Evolutionary conservation across 768 basidiomycete genomes (phyloP), one percentile per base, ranked within the genome.

Genomic region (Suillus paluster): DNA sequence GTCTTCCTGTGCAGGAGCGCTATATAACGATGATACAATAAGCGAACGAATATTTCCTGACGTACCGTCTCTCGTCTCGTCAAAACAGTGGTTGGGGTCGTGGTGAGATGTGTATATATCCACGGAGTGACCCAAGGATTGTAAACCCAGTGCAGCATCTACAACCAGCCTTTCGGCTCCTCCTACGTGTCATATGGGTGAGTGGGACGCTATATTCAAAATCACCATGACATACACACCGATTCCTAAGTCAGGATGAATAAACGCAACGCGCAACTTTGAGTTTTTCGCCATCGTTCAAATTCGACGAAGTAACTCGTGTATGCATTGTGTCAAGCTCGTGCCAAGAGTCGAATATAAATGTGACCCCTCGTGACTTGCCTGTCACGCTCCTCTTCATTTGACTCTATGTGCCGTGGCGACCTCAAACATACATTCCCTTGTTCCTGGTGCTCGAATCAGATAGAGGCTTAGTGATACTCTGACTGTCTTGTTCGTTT

Each of bases 121-220:
- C 19, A 99, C 91, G 0, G 81, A 77, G 70, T 99, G 95, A 0
- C 96, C 97, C 6, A 88, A 81, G 10, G 83, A 78, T 73, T 98
- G 92, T 14, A 99, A 78, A 9, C 95, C 92, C 0, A 97, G 81
- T 2, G 97, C 95, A 27, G 96, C 94, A 73, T 99, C 97, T 23
- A 98, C 96, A 6, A 99, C 90, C 7, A 98, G 84, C 27, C 97
- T 84, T 76, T 99, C 97, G 3, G 97, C 97, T 21, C 97, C 97
- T 66, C 97, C 96, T 98, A 69, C 15, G 17, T 39, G 50, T 15
- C 14, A 21, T 42, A 58, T 46, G 41, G n/a, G 46, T 54, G 58
- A 63, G 36, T 21, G 15, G 48, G 44, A 44, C 38, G 46, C 12
- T 12, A 41, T 6, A 15, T 11, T 42, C 25, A 52, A 36, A 30